These are phyloP conservation scores for Tephrocybe sp. DNA, from an alignment of 768 basidiomycete genomes.

Conservation along the genomic window DNA sequence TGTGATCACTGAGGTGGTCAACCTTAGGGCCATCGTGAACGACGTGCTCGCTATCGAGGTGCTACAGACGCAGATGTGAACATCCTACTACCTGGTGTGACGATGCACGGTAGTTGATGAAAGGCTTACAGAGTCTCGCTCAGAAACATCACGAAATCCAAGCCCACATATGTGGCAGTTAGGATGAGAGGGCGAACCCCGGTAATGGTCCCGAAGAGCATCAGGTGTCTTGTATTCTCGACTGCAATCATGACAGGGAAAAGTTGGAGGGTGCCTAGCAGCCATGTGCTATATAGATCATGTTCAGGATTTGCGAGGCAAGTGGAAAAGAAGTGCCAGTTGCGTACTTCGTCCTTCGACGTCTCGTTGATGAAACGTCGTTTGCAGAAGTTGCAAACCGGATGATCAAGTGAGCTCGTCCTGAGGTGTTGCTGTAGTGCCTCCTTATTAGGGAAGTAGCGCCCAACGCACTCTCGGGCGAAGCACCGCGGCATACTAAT, in stretches of 20 bases:
- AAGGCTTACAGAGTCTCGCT: constrained; percentile 1
- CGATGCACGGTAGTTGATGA: not conserved
- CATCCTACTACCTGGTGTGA: too few species aligned
- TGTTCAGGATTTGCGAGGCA: not conserved
- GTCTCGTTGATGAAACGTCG: constrained; percentile 9
- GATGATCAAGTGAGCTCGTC: constrained; percentile 1
- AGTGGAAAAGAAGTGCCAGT: not conserved
- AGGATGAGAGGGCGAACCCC: constrained; percentile 7
- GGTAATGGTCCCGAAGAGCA: constrained; percentile 10
- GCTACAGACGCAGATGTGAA: too few species aligned
- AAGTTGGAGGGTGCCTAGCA: constrained; percentile 8
- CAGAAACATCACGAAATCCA: constrained; percentile 1
- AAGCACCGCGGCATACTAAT: constrained; percentile 17
- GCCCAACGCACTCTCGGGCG: constrained; percentile 4
- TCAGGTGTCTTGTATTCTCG: not conserved
- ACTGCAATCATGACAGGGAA: constrained; percentile 1
- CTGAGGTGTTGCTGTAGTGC: constrained; percentile 15
- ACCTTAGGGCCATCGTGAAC: too few species aligned
- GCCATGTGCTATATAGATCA: constrained; percentile 1
- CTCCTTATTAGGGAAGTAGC: constrained; percentile 9
- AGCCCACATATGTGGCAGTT: constrained; percentile 10
- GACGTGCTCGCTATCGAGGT: not conserved
- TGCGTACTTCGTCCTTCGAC: constrained; percentile 9
- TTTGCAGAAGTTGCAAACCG: constrained; percentile 8
- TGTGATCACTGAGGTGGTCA: too few species aligned